Evolutionary conservation across 805 yeast species (phyloP), one percentile per base, ranked within the genome.

Genomic region (Candida golubevii): DNA sequence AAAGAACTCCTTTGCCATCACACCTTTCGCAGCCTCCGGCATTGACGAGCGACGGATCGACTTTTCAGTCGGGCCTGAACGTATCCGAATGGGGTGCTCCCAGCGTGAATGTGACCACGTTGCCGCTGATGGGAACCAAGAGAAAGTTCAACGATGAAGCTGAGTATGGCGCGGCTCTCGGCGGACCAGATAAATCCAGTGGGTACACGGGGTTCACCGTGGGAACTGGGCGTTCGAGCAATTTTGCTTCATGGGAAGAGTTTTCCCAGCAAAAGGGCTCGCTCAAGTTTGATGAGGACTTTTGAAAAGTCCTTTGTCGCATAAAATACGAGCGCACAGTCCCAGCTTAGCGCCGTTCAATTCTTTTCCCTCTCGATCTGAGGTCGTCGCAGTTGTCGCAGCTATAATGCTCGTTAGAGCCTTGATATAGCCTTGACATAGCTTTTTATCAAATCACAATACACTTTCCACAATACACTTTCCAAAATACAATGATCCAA

Each of bases 251-350:
- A 12, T 47, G 45, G 39, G 56, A 51, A 36, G 51, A 51, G 37
- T 71, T 61, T 47, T 54, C 61, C 35, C 51, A 53, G n/a, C 61
- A 60, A 39, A 73, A 75, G 49, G 81, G 80, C 12, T 64, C 67
- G 10, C 60, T 78, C 35, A 60, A 59, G 36, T 75, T 77, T 48
- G 58, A 73, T 49, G 82, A 77, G 48, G 79, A 76, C 33, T 77
- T 78, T 50, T 77, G 57, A 57, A 27, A 37, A 42, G 23, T 18
- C 23, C 5, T 18, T 18, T 18, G 4, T 18, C 23, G 23, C 23
- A 5, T 18, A 5, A 18, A 18, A 5, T 5, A 18, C 5, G n/a
- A n/a, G n/a, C n/a, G n/a, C n/a, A n/a, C n/a, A n/a, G n/a, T n/a
- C n/a, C n/a, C n/a, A n/a, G n/a, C n/a, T n/a, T n/a, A n/a, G 23